Evolutionary conservation across 75 land plant genomes (phyloP).

Genomic region (Sequoiadendron giganteum): DNA sequence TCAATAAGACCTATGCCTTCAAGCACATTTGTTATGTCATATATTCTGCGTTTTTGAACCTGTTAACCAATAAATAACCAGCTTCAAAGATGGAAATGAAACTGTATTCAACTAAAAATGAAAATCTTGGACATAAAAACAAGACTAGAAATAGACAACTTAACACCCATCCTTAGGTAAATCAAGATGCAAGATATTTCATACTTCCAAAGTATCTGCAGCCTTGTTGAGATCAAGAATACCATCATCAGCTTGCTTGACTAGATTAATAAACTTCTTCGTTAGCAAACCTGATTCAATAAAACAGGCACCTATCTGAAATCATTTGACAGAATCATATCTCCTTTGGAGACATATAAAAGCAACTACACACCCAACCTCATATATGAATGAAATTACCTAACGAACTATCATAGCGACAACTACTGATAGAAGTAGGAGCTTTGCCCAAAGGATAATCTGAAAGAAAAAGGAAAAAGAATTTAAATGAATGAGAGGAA

Average conservation of each 20-base stretch:
- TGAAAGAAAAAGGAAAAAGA: background rate
- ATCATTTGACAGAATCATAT: background rate
- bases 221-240: slow-evolving; percentile 81
- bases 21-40: slow-evolving; percentile 92
- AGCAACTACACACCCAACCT: slow-evolving; percentile 6
- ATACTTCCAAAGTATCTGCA: slow-evolving; percentile 70
- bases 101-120: background rate
- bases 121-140: background rate
- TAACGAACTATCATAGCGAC: slow-evolving; percentile 90
- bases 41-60: slow-evolving; percentile 89
- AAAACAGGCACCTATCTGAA: background rate
- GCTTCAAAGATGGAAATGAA: background rate
- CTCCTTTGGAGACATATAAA: background rate
- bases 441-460: slow-evolving; percentile 32
- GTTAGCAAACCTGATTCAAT: slow-evolving; percentile 72
- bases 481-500: background rate
- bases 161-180: background rate
- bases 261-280: slow-evolving; percentile 79
- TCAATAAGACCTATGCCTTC: slow-evolving; percentile 89
- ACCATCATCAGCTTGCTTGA: slow-evolving; percentile 79
- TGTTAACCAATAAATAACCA: slow-evolving; percentile 19
- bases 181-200: background rate
- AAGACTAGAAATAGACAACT: background rate
- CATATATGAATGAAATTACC: slow-evolving; percentile 32
- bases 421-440: slow-evolving; percentile 33